Conservation (phyloP, 116 monocot species). For the Cymodocea nodosa region DNA sequence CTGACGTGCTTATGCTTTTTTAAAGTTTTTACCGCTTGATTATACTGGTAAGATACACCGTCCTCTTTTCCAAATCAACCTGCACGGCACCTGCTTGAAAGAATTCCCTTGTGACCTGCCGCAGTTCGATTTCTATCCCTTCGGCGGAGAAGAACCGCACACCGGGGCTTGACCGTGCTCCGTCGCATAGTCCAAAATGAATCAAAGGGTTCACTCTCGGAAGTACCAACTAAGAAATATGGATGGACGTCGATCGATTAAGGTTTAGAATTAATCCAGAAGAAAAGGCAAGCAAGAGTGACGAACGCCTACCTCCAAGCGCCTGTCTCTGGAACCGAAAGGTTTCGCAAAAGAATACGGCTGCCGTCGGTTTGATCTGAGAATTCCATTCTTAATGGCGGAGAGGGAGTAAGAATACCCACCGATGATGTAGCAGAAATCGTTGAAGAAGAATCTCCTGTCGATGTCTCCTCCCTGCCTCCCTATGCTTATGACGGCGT, state of each 20-base stretch:
- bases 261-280: no score
- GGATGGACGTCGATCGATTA: no score
- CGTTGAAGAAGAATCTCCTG: conserved; percentile 51
- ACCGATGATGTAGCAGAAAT: conserved; percentile 80
- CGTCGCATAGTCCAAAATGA: conserved; percentile 84
- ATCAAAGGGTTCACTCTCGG: conserved; percentile 69
- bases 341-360: conserved; percentile 69
- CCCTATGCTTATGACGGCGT: conserved; percentile 54
- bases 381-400: conserved; percentile 79
- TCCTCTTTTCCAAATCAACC: conserved; percentile 71
- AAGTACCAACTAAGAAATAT: conserved; percentile 28
- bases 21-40: conserved; percentile 55
- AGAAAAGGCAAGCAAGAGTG: no score
- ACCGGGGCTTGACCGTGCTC: conserved; percentile 52
- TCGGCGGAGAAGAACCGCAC: conserved; percentile 72
- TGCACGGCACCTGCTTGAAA: conserved; percentile 47
- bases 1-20: no score
- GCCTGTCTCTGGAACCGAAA: conserved; percentile 43
- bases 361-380: conserved; percentile 66
- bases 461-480: conserved; percentile 46
- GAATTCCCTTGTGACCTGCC: conserved; percentile 73
- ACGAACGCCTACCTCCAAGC: conserved; percentile 41
- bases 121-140: conserved; percentile 58
- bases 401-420: conserved; percentile 80
- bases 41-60: conserved; percentile 61